Evolutionary conservation across 2,329 filamentous ascomycete species (phyloP).

Genomic region (Exophiala bonariae): DNA sequence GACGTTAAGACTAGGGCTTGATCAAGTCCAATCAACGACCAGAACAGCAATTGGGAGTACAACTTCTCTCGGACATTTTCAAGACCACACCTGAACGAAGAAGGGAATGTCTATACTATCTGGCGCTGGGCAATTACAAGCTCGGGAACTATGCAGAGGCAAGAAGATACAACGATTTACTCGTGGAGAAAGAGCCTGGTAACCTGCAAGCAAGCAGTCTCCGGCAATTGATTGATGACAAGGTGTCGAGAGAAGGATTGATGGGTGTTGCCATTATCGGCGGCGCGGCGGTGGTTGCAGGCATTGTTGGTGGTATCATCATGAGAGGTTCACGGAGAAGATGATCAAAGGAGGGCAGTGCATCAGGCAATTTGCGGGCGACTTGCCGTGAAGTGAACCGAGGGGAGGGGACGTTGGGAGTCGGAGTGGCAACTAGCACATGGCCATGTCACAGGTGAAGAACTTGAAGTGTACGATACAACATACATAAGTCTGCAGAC

Average conservation of each 20-base stretch:
- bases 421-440: no score
- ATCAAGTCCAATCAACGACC: conserved; percentile 84
- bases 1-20: conserved; percentile 65
- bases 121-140: conserved; percentile 96
- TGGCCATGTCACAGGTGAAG: no score
- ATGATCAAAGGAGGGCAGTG: conserved; percentile 7
- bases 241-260: conserved; percentile 90
- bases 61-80: conserved; percentile 94
- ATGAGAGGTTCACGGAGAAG: conserved; percentile 66
- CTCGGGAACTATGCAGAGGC: conserved; percentile 96
- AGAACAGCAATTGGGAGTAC: conserved; percentile 93
- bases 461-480: no score
- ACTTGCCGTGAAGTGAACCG: no score
- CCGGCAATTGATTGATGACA: conserved; percentile 87
- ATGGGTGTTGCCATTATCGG: conserved; percentile 94
- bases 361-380: no score
- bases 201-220: conserved; percentile 90
- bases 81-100: conserved; percentile 87
- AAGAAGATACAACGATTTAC: conserved; percentile 86
- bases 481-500: no score
- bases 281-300: conserved; percentile 86
- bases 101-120: conserved; percentile 97
- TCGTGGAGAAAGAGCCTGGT: conserved; percentile 85
- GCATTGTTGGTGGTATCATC: conserved; percentile 86
- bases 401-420: not conserved